Percentiles rank a stretch among this genome's conserved stretches.
Conservation (phyloP, 257 asterid genomes). For the Solanum phureja region DNA sequence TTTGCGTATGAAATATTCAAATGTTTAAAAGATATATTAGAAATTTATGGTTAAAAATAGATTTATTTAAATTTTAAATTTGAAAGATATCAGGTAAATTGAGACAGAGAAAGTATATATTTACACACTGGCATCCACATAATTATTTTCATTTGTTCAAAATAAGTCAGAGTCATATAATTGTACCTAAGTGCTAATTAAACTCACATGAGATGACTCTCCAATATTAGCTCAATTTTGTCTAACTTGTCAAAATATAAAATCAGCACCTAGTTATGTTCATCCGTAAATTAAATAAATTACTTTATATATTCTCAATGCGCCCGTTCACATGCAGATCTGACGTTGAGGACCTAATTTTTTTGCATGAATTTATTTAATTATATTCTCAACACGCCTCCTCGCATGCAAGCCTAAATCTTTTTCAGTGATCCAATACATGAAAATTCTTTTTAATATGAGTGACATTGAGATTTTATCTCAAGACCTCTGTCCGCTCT, state of each 20-base stretch:
- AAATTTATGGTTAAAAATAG: too few species aligned
- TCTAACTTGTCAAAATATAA: background rate
- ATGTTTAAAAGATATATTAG: too few species aligned
- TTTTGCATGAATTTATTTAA: too few species aligned
- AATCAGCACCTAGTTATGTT: background rate
- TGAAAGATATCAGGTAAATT: too few species aligned
- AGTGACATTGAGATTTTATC: background rate
- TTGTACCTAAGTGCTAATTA: background rate
- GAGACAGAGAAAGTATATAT: background rate
- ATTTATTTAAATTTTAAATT: too few species aligned
- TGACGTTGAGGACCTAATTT: too few species aligned
- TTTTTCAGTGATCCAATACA: background rate
- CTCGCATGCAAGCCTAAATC: accelerated
- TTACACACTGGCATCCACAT: background rate
- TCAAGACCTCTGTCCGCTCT: background rate
- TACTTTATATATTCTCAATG: background rate
- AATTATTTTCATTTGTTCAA: background rate
- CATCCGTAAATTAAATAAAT: background rate
- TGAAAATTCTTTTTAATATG: too few species aligned
- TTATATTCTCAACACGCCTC: too few species aligned
- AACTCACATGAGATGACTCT: conserved; percentile 13
- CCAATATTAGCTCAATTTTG: background rate
- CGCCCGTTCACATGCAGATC: too few species aligned
- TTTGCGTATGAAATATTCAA: too few species aligned
- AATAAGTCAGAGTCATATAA: background rate